phyloP scores from a whole-genome alignment of 352 stramenopile species.

The Phytophthora uliginosa region DNA sequence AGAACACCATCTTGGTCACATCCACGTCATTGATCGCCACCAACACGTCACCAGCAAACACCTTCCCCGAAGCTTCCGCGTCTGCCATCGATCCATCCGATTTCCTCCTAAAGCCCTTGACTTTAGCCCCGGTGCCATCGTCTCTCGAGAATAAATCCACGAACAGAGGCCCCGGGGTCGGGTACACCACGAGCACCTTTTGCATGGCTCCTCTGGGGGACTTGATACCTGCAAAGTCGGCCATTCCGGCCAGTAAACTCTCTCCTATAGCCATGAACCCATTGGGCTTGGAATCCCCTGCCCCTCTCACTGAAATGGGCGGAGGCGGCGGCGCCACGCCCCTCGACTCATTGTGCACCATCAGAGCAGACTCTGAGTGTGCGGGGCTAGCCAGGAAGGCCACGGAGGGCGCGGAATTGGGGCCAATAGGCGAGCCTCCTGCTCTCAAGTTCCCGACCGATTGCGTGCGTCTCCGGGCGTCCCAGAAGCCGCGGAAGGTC shows the following conservation, averaged over 20 bases:
- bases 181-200: conserved; percentile 63
- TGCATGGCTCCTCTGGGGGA: conserved; percentile 28
- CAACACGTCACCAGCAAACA: conserved; percentile 76
- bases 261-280: conserved; percentile 54
- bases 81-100: conserved; percentile 60
- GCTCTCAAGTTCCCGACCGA: conserved; percentile 51
- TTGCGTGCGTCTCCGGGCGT: conserved; percentile 61
- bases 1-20: conserved; percentile 69
- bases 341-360: conserved; percentile 13
- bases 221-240: conserved; percentile 38
- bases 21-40: conserved; percentile 72
- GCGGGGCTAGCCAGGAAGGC: conserved; percentile 22
- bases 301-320: conserved; percentile 40
- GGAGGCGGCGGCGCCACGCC: conserved; percentile 9
- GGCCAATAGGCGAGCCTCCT: conserved; percentile 1
- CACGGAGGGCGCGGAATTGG: conserved; percentile 17
- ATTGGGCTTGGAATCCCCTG: conserved; percentile 26
- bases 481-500: conserved; percentile 12
- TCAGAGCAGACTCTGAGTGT: conserved; percentile 44
- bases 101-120: conserved; percentile 81
- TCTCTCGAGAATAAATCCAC: conserved; percentile 83
- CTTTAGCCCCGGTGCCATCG: conserved; percentile 72
- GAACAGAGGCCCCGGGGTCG: conserved; percentile 58
- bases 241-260: conserved; percentile 57
- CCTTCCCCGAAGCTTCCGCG: conserved; percentile 62